Percentiles rank a stretch among this genome's conserved stretches.
These are phyloP conservation scores for Cercospora sp. DNA, from an alignment of 2,329 filamentous ascomycete species.

Conservation along the genomic window DNA sequence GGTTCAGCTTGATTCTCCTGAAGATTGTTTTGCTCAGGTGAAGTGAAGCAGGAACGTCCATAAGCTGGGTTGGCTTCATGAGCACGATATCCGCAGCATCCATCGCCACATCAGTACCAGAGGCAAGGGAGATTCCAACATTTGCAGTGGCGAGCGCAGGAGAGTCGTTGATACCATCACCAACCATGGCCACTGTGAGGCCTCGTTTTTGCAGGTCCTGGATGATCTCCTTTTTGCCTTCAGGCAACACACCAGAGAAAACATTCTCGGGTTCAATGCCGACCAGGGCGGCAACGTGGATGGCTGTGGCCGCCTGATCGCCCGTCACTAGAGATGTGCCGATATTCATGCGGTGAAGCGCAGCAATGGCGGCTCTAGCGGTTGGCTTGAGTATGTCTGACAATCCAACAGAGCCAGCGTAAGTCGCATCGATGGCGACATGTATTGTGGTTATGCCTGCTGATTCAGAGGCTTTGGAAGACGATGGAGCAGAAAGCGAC, in stretches of 20 bases:
- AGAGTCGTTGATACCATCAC: conserved; percentile 97
- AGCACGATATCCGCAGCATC: conserved; percentile 95
- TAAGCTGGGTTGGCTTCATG: conserved; percentile 87
- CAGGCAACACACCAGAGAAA: conserved; percentile 82
- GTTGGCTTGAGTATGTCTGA: conserved; percentile 90
- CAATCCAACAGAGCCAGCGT: conserved; percentile 79
- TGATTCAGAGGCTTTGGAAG: conserved; percentile 45
- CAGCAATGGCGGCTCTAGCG: conserved; percentile 75
- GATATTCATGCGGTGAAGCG: conserved; percentile 81
- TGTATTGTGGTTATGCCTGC: conserved; percentile 89
- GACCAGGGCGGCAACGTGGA: conserved; percentile 78
- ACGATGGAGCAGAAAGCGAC: conserved; percentile 31
- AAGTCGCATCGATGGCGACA: conserved; percentile 78
- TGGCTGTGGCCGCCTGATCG: conserved; percentile 80
- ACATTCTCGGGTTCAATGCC: conserved; percentile 77
- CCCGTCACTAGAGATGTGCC: conserved; percentile 90
- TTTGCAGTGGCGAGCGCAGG: conserved; percentile 90
- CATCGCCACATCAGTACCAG: conserved; percentile 94
- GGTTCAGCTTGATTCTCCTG: conserved; percentile 86
- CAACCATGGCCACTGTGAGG: conserved; percentile 89
- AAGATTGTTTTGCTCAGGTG: conserved; percentile 84
- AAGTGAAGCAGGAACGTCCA: conserved; percentile 87
- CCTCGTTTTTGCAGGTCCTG: conserved; percentile 71
- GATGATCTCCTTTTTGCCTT: conserved; percentile 87
- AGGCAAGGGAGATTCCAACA: conserved; percentile 88